Base-by-base conservation (phyloP, 257 asterid species). In the Mentha longifolia region DNA sequence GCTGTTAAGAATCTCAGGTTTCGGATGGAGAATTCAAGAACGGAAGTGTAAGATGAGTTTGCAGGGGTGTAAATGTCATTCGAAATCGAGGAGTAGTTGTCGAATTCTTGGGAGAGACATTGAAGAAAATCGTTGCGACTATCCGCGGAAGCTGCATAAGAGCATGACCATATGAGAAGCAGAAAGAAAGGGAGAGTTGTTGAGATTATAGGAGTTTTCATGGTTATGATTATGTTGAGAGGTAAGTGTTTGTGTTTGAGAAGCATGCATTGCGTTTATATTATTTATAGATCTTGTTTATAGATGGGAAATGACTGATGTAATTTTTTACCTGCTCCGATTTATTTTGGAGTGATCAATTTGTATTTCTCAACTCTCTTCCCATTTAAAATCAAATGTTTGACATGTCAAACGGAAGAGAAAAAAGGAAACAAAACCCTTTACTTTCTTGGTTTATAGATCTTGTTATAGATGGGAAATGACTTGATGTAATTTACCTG, bases 11-110 rank as follows among this genome's bases (percentile, higher is more conserved):
- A 59, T 59, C 46, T 33, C 0, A n/a, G 13, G 46, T 59, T 59
- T 33, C 25, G 3, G 28, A 31, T 59, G 46, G 65, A 15, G 28
- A 2, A 59, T 2, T 14, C 7, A 15, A 58, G 64, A 1, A 59
- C 9, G 7, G 45, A 59, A 59, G 43, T n/a, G 65, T 59, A 59
- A 3, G 65, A 59, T 6, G 45, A 59, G 65, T 33, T 59, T 15
- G 45, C 28, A n/a, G 13, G 25, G 6, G 65, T 59, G 25, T 31
- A 59, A n/a, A 59, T 12, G 14, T 6, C 20, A 14, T 59, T n/a
- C 1, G 45, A 59, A 31, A 59, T 30, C 2, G 65, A 14, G 65
- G 22, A 28, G 64, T 35, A 60, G 43, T 60, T 35, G 1, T 59
- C 1, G 33, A 0, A 16, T 37, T 17, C 0, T 16, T 17, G 33